Evolutionary conservation across 352 stramenopile species (phyloP).

Genomic region (Phytophthora sojae): DNA sequence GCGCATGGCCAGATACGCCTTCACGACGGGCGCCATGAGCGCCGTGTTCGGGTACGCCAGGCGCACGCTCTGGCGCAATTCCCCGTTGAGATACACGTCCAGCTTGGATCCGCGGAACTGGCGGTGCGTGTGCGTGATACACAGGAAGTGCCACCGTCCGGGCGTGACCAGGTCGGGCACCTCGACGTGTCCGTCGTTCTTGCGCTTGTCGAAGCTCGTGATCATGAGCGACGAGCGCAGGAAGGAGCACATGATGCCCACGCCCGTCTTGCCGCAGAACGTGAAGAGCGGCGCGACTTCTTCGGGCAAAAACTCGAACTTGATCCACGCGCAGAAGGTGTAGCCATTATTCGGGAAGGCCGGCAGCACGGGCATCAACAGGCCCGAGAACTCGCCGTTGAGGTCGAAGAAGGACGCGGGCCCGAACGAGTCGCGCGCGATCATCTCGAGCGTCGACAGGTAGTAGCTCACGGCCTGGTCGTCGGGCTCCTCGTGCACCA

Average conservation of each 20-base stretch:
- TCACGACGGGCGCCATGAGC: slow-evolving; percentile 80
- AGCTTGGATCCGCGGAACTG: slow-evolving; percentile 86
- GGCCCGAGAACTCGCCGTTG: slow-evolving; percentile 77
- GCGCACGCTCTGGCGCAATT: slow-evolving; percentile 76
- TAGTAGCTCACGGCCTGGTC: slow-evolving; percentile 82
- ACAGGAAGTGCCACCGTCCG: slow-evolving; percentile 82
- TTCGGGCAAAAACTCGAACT: slow-evolving; percentile 80
- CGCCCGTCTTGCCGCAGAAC: slow-evolving; percentile 80
- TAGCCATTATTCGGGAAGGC: slow-evolving; percentile 84
- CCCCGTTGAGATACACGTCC: slow-evolving; percentile 81
- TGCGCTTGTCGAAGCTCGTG: slow-evolving; percentile 87
- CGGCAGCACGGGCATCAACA: slow-evolving; percentile 74
- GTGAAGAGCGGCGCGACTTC: slow-evolving; percentile 79
- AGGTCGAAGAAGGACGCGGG: slow-evolving; percentile 87
- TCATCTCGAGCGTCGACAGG: slow-evolving; percentile 86
- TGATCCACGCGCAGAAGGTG: slow-evolving; percentile 88
- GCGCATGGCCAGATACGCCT: slow-evolving; percentile 81
- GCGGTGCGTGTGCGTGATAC: slow-evolving; percentile 85
- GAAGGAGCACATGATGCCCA: slow-evolving; percentile 84
- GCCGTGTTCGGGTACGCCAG: slow-evolving; percentile 82
- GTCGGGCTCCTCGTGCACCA: slow-evolving; percentile 73
- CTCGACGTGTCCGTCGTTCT: slow-evolving; percentile 85
- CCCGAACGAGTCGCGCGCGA: slow-evolving; percentile 82
- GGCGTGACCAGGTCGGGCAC: slow-evolving; percentile 74
- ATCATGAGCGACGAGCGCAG: slow-evolving; percentile 79